Conservation (phyloP, 441 rosid genomes). For the Croton setiger region DNA sequence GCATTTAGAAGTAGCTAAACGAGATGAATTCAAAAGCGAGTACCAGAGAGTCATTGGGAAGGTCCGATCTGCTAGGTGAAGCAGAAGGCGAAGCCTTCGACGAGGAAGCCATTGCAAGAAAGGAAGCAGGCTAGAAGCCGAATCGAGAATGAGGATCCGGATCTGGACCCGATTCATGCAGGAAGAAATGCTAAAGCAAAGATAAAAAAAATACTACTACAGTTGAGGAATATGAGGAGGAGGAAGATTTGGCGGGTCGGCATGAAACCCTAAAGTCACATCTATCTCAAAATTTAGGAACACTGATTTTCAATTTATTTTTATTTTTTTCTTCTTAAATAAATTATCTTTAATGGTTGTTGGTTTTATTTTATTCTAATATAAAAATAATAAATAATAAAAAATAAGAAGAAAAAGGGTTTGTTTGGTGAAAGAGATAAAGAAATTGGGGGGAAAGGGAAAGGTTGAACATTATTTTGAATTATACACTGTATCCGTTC, state of each 20-base stretch:
- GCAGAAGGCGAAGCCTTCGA: constrained; percentile 55
- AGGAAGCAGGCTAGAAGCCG: constrained; percentile 26
- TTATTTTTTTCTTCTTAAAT: not conserved
- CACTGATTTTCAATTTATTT: not conserved
- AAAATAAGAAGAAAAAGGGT: not conserved
- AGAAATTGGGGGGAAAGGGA: constrained; percentile 54
- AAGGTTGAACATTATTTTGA: constrained; percentile 43
- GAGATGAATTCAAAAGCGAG: constrained; percentile 12
- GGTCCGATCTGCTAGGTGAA: constrained; percentile 72
- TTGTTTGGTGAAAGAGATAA: not conserved
- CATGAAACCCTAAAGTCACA: constrained; percentile 62
- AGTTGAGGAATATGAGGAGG: not conserved
- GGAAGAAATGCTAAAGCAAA: constrained; percentile 26
- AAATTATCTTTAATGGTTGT: constrained; percentile 4
- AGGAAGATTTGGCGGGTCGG: constrained; percentile 58
- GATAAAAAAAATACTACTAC: not conserved
- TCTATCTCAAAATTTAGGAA: constrained; percentile 5
- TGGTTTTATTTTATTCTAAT: not conserved
- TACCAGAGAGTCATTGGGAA: constrained; percentile 52
- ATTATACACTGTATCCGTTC: constrained; percentile 35
- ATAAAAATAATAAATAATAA: not conserved
- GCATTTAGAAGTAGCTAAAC: not conserved
- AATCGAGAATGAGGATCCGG: constrained; percentile 29
- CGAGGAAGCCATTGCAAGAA: constrained; percentile 57
- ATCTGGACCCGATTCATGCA: constrained; percentile 48